A percentile compares a stretch with the other conserved stretches of the same genome.
phyloP scores from a whole-genome alignment of 192 early-diverging fungal species.

The Mortierella alpina region DNA sequence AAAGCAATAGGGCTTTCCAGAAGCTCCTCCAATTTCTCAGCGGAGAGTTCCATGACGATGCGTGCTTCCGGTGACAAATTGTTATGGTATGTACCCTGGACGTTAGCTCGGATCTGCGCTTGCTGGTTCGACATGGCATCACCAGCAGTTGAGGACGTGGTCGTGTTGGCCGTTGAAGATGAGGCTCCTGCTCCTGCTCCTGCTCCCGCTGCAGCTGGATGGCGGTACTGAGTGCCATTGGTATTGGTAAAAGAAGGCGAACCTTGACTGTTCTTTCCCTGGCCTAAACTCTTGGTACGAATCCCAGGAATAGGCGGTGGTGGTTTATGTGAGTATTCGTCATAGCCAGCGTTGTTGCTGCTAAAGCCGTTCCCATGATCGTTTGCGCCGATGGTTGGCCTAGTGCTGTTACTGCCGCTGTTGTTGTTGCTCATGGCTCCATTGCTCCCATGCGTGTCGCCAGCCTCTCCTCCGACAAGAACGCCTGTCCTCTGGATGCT shows the following conservation, averaged over 20 bases:
- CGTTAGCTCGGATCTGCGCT: conserved; percentile 1
- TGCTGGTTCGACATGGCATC: conserved; percentile 6
- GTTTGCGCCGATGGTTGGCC: not conserved
- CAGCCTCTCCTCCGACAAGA: conserved; percentile 19
- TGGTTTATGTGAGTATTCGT: conserved; percentile 48
- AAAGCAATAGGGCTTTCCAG: conserved; percentile 45
- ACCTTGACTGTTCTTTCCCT: conserved; percentile 8
- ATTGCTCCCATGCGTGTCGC: conserved; percentile 21
- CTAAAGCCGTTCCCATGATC: not conserved
- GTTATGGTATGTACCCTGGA: not conserved
- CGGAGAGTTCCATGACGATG: conserved; percentile 28
- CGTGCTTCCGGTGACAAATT: conserved; percentile 25
- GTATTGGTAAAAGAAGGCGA: conserved; percentile 6
- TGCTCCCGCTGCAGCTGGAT: not conserved
- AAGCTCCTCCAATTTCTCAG: conserved; percentile 36
- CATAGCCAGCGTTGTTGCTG: conserved; percentile 41
- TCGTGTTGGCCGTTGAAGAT: not conserved
- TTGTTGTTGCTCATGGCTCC: conserved; percentile 11
- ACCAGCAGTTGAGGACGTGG: not conserved
- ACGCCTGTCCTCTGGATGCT: conserved; percentile 55
- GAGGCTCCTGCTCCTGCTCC: not conserved
- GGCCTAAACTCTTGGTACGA: conserved; percentile 38
- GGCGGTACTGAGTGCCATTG: conserved; percentile 23
- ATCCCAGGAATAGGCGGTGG: conserved; percentile 46
- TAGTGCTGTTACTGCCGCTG: conserved; percentile 6